Evolutionary conservation across 805 yeast genomes (phyloP), one percentile per base, ranked within the genome.

Genomic region (Schizosaccharomyces lindneri): DNA sequence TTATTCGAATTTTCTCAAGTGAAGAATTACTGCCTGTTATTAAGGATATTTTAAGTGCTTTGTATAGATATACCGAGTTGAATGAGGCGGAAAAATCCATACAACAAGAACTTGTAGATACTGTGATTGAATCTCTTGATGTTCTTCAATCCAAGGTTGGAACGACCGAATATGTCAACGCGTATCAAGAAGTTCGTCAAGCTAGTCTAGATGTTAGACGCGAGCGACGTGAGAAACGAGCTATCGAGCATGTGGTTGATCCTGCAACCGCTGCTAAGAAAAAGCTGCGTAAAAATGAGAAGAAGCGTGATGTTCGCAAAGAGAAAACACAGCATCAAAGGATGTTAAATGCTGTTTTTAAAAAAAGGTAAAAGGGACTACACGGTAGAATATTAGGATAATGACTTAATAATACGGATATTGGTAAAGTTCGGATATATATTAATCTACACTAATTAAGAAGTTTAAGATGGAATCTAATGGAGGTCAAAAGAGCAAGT

Each of bases 231-330:
- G 78, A 85, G 0, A 83, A 82, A 68, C 77, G 88, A 63, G 84
- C 95, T 0, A 82, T 84, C 63, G 73, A 87, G 69, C 84, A 87
- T 2, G 76, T 89, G 11, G 78, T 77, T 24, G 85, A 84, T 3
- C 97, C 97, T 0, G 95, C 84, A 17, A 72, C 79, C 55, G 83
- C 87, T n/a, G 93, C 95, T 1, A 79, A 78, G 65, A 80, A 85
- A 70, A 86, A 84, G 73, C 68, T 86, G 67, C 83, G 76, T 72
- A 86, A 85, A 70, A 94, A 89, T 73, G 80, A 77, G 48, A 79
- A 83, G 66, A 78, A 79, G 36, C 81, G 89, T 70, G 93, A 85
- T 64, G 85, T 83, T 75, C 79, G 95, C 70, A 84, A 79, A 68
- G 80, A 76, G 13, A 59, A 43, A 32, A 21, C 61, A 1, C 21